Evolutionary conservation across 2,329 filamentous ascomycete genomes (phyloP).

Genomic region (Thermomyces lanuginosus): DNA sequence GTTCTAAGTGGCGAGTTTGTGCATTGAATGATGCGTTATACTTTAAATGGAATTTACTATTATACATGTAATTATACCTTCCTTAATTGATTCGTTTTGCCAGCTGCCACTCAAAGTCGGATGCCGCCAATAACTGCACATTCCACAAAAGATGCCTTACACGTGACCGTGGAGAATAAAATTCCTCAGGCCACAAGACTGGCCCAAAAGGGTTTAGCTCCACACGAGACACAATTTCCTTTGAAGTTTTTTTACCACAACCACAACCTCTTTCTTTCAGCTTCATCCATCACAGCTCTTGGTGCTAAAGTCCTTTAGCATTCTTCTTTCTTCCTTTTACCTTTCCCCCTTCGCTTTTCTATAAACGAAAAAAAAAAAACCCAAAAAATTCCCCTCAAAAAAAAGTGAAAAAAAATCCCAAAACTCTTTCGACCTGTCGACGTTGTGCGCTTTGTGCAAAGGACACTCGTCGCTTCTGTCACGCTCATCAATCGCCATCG

Average conservation of each 20-base stretch:
- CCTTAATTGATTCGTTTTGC: too few relatives aligned
- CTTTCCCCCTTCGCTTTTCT: slow-evolving; percentile 14
- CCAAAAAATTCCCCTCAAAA: slow-evolving; percentile 22
- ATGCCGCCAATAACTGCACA: slow-evolving; percentile 1
- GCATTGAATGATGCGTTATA: too few relatives aligned
- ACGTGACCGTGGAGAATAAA: slow-evolving; percentile 4
- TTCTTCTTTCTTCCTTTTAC: slow-evolving; percentile 10
- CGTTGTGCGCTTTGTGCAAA: slow-evolving; percentile 19
- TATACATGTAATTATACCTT: too few relatives aligned
- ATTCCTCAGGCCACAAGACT: slow-evolving; percentile 2
- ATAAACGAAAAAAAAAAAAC: slow-evolving; percentile 20
- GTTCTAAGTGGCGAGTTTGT: too few relatives aligned
- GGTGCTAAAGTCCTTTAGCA: slow-evolving; percentile 9
- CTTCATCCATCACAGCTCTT: slow-evolving; percentile 8
- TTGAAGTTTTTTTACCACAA: slow-evolving; percentile 23
- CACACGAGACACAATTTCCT: slow-evolving; percentile 10
- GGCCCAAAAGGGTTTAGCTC: slow-evolving; percentile 6
- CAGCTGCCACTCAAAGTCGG: too few relatives aligned
- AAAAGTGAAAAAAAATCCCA: slow-evolving; percentile 22
- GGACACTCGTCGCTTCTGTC: slow-evolving; percentile 7
- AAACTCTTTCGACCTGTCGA: slow-evolving; percentile 13
- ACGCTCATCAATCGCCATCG: slow-evolving; percentile 9
- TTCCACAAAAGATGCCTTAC: too few relatives aligned
- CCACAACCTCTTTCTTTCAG: slow-evolving; percentile 6
- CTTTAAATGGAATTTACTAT: too few relatives aligned